Evolutionary conservation across 345 rosid species (phyloP), one percentile per base, ranked within the genome.

Genomic region (Orychophragmus violaceus): DNA sequence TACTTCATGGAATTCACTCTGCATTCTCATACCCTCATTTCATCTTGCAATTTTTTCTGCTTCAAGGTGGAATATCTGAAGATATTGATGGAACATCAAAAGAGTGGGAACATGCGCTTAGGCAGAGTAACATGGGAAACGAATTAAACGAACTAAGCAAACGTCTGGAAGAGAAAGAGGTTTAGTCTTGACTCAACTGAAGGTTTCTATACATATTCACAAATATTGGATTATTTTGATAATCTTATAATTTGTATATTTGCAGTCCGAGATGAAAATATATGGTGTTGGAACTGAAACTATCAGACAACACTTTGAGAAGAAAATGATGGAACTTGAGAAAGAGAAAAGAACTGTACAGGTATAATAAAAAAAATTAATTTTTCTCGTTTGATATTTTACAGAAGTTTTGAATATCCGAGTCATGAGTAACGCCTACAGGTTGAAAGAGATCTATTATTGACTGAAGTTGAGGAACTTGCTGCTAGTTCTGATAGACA

Each of bases 161-260:
- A n/a, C n/a, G n/a, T n/a, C n/a, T n/a, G n/a, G n/a, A n/a, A n/a
- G 66, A 87, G 85, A 91, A 91, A 77, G 92, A 91, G 98, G 98
- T 91, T 57, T 50, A 21, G 16, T 59, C 52, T 49, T 49, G 36
- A 35, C 27, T 11, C 41, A 27, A 3, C 5, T 19, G 5, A 36
- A 25, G 0, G 13, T 36, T 21, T 23, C 14, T 35, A 0, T 60
- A 8, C 57, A 0, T 32, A 27, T 39, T 37, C 18, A 14, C 28
- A 9, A 51, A 51, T 42, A 36, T 39, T 37, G 13, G 12, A 27
- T 27, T 18, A 6, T 37, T 49, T 27, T 59, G 4, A 30, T 5
- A 48, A 36, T 28, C 24, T 29, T 17, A 23, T 48, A 48, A 9
- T 32, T 42, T 53, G 29, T 23, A 22, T 5, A 37, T 71, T 12